Evolutionary conservation across 805 yeast genomes (phyloP), one percentile per base, ranked within the genome.

Genomic region (Nakazawaea molendinolei): DNA sequence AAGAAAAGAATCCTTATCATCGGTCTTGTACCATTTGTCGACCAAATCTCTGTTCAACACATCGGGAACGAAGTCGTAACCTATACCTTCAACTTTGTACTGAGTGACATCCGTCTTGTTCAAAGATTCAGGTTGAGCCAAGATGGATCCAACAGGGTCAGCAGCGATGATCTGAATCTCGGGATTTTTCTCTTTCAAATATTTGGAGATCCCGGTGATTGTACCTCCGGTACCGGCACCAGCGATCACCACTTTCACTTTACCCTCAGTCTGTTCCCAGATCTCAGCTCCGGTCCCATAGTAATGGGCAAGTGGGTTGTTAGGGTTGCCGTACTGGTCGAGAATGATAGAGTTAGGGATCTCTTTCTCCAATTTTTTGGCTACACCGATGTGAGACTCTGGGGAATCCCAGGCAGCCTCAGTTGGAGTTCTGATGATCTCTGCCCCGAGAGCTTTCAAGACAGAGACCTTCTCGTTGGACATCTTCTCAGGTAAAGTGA

Each of bases 211-310:
- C 63, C 95, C 95, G 35, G 84, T 65, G 53, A 85, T 79, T 36
- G 95, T 85, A 62, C 95, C 95, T 61, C 95, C 95, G 40, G 95
- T 85, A 62, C 95, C 95, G 6, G 95, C 95, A 57, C 95, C 95
- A 25, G 95, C 95, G 37, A 86, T 82, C 30, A 86, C 66, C 43
- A 79, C 86, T 37, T 75, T 76, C 36, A 86, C 66, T 41, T 77
- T 71, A 23, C 89, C 85, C 18, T 69, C 60, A 12, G 90, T 73
- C 60, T 85, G 95, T 42, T 77, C 76, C 78, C 87, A 83, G 50
- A 85, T 85, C 61, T 85, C 95, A 44, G 63, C 76, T 38, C 95
- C 95, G 16, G 95, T 85, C 36, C 89, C 87, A 51, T 67, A 71
- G 58, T 81, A 84, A 60, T 85, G 95, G 27, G 95, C 95, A 26